Base-by-base conservation (phyloP, 129 eudicot genomes). In the Mikania micrantha region DNA sequence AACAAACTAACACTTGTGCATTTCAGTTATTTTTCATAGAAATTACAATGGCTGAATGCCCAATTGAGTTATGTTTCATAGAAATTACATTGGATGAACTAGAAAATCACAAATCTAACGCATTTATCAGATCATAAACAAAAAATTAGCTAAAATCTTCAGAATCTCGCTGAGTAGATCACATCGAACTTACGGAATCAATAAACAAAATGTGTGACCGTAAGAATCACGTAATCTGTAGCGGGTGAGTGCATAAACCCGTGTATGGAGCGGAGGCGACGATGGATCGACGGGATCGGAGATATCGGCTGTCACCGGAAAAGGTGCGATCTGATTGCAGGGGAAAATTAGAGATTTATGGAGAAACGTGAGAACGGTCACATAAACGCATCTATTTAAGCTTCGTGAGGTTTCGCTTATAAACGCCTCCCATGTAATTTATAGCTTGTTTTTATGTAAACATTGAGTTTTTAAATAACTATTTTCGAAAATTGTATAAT, bases 321-420 rank as follows among this genome's bases (percentile, higher is more conserved):
- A 69, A 52, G 2, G 16, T 16, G 74, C 39, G 74, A 69, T 69
- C 15, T 41, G 74, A 69, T 69, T 54, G 73, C 7, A 38, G n/a
- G n/a, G n/a, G n/a, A n/a, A n/a, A n/a, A n/a, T n/a, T n/a, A n/a
- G 39, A 53, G 60, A 53, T 53, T 53, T 24, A 53, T 24, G 60
- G 60, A 32, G 32, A 53, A 53, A 53, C 60, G 60, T 24, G 60
- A 21, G 60, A 12, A n/a, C n/a, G n/a, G n/a, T n/a, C n/a, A n/a
- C n/a, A n/a, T n/a, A n/a, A n/a, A n/a, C n/a, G n/a, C n/a, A n/a
- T n/a, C n/a, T n/a, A n/a, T n/a, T n/a, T n/a, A n/a, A n/a, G n/a
- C n/a, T n/a, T n/a, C n/a, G n/a, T n/a, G n/a, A n/a, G n/a, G n/a
- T n/a, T n/a, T n/a, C n/a, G n/a, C n/a, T n/a, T n/a, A n/a, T n/a